Evolutionary conservation across 345 rosid genomes (phyloP).

Genomic region (Aethionema arabicum): DNA sequence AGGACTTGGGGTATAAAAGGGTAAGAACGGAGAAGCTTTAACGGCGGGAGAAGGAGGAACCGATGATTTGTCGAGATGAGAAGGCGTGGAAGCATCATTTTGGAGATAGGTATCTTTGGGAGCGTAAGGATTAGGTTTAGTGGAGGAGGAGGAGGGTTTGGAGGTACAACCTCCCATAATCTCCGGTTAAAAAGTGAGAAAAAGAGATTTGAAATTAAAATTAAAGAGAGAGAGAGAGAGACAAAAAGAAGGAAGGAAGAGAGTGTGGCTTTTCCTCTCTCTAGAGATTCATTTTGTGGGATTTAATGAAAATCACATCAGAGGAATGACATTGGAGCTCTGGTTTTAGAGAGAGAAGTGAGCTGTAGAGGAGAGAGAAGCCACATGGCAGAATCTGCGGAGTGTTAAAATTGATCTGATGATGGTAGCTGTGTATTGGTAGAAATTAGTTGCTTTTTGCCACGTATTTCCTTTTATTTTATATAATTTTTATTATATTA

Average conservation of each 20-base stretch:
- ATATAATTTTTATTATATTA: constrained; percentile 5
- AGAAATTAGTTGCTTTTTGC: constrained; percentile 35
- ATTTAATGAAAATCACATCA: constrained; percentile 38
- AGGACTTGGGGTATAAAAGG: constrained; percentile 68
- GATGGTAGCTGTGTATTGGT: constrained; percentile 36
- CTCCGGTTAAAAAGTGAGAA: constrained; percentile 8
- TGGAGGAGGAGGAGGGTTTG: constrained; percentile 46
- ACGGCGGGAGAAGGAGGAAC: constrained; percentile 32
- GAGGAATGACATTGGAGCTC: constrained; percentile 29
- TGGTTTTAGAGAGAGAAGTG: constrained; percentile 32
- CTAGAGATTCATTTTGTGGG: constrained; percentile 4
- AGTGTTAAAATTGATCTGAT: constrained; percentile 28
- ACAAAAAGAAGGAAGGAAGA: neutral
- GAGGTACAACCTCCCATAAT: constrained; percentile 79
- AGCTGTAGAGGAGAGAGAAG: constrained; percentile 38
- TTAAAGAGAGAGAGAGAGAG: constrained; percentile 20
- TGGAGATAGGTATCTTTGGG: constrained; percentile 34
- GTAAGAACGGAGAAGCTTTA: constrained; percentile 49
- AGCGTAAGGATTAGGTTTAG: constrained; percentile 65
- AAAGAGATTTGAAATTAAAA: neutral
- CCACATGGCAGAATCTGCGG: constrained; percentile 44
- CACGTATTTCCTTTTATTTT: constrained; percentile 30
- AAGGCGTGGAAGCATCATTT: constrained; percentile 38
- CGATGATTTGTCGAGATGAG: constrained; percentile 37
- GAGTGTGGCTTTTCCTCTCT: neutral